phyloP scores from a whole-genome alignment of 164 flowering plant genomes.

The Protea cynaroides region DNA sequence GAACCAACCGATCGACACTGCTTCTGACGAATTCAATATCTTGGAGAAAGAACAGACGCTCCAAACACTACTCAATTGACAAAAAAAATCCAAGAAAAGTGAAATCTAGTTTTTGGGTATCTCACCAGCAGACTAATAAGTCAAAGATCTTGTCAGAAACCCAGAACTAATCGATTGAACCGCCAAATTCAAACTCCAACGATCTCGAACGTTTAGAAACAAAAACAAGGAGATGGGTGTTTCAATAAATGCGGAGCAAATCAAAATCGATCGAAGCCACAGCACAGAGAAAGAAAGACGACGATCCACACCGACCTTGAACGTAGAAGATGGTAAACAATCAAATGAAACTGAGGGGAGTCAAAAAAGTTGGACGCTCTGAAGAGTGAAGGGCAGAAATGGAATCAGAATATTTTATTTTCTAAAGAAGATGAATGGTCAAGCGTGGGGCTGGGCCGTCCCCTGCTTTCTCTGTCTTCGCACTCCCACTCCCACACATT shows the following conservation, averaged over 20 bases:
- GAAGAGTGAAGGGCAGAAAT: not conserved
- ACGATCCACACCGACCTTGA: not conserved
- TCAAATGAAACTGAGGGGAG: not conserved
- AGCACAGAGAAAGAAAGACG: not conserved
- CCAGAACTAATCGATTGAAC: constrained; percentile 3
- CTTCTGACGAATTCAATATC: not conserved
- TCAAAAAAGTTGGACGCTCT: not conserved
- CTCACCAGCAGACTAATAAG: constrained; percentile 1
- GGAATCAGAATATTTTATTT: not conserved
- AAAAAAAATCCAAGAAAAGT: constrained; percentile 1
- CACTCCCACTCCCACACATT: no score
- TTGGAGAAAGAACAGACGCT: not conserved
- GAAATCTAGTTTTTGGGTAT: constrained; percentile 4
- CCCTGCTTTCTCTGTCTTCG: no score
- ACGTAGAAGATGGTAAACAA: not conserved
- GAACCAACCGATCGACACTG: not conserved
- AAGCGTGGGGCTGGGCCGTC: no score
- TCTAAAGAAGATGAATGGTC: no score
- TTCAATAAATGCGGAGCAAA: not conserved
- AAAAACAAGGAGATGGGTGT: not conserved
- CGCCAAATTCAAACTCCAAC: constrained; percentile 7
- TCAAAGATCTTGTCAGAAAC: constrained; percentile 9
- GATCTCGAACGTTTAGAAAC: not conserved
- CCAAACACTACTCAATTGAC: not conserved
- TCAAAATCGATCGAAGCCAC: constrained; percentile 3